Conservation (phyloP, 768 basidiomycete genomes). For the Calocybe cyanea region DNA sequence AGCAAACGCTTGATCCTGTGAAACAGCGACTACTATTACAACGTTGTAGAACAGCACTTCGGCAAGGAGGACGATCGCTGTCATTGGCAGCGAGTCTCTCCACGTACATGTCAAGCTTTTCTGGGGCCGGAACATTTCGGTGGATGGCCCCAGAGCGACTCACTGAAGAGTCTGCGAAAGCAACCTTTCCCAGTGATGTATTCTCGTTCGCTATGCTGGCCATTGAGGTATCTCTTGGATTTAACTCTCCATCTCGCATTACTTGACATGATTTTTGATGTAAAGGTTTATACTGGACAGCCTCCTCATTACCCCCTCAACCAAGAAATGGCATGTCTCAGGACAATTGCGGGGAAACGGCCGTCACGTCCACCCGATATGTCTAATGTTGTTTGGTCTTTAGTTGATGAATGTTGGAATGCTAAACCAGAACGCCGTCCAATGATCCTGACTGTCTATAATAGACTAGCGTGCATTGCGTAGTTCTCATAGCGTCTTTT, state of each 20-base stretch:
- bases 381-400: constrained; percentile 4
- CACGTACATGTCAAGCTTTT: constrained; percentile 9
- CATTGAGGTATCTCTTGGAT: constrained; percentile 4
- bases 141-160: constrained; percentile 28
- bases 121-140: constrained; percentile 19
- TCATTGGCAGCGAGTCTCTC: constrained; percentile 3
- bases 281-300: constrained; percentile 9
- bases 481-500: too few species aligned
- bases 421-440: constrained; percentile 2
- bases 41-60: neutral
- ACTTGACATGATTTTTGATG: neutral
- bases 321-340: neutral
- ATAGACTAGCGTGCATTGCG: constrained; percentile 7
- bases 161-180: constrained; percentile 8
- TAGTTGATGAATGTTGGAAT: constrained; percentile 10
- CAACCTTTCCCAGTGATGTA: constrained; percentile 25
- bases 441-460: constrained; percentile 4
- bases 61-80: constrained; percentile 4
- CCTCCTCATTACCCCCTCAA: neutral
- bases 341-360: neutral
- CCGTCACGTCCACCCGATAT: constrained; percentile 8
- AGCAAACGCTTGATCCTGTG: neutral
- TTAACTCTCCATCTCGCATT: neutral
- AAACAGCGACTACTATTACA: neutral
- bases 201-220: constrained; percentile 26